Evolutionary conservation across 1,284 basidiomycete species (phyloP), one percentile per base, ranked within the genome.

Genomic region (Apiotrichum mycotoxinovorans): DNA sequence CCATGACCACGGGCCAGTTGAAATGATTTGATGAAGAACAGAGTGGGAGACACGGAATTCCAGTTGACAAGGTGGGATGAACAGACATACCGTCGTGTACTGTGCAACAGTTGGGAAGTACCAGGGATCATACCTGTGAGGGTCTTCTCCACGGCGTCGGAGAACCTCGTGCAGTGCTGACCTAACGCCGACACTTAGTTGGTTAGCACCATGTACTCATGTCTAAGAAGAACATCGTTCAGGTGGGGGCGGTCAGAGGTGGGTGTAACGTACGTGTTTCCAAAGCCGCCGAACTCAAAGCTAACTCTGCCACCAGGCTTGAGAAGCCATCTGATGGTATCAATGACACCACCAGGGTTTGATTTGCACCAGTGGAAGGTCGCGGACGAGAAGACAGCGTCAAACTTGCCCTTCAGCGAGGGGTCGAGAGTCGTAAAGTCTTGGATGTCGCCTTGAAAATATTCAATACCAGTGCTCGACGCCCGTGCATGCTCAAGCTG

Each of bases 281-380:
- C 72, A 58, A 74, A 86, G 0, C 89, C 89, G 12, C 89, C 88
- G 81, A 91, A 85, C 71, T 91, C 89, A 25, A 81, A 85, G 0
- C 84, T 84, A 44, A 90, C 82, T 17, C 85, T 78, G 2, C 88
- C 89, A 0, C 86, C 86, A 0, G 80, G 81, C 65, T 83, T 88
- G 48, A 92, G 76, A 8, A 86, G 74, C 52, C 77, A 79, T 64
- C 82, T 83, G 27, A 83, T 82, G 47, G 83, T 68, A 15, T 81
- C 73, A 2, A 89, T 71, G 1, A 90, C 89, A 0, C 82, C 84
- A 0, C 67, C 69, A 0, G 90, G 90, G 66, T 87, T 80, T 10
- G 77, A 73, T 70, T 88, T 89, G 73, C 89, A 91, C 90, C 90
- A 92, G 67, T 93, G 90, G 57, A 92, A 72, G 2, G 83, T 80